phyloP scores from a whole-genome alignment of 2,329 filamentous ascomycete species.

The Xylaria sp. region DNA sequence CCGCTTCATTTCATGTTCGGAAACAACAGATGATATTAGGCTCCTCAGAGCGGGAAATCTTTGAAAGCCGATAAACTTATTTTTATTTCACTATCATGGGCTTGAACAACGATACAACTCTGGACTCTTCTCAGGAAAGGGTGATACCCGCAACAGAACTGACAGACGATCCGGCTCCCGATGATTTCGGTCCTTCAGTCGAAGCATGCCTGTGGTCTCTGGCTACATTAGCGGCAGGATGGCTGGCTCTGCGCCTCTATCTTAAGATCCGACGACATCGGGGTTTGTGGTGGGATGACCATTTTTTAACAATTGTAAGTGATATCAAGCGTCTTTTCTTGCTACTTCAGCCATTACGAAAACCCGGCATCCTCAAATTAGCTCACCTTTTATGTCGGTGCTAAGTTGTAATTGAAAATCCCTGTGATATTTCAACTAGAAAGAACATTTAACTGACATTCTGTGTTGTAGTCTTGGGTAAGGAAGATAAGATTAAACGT shows the following conservation, averaged over 20 bases:
- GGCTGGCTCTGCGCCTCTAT: slow-evolving; percentile 38
- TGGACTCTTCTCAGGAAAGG: slow-evolving; percentile 1
- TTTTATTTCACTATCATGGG: slow-evolving; percentile 15
- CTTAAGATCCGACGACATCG: slow-evolving; percentile 44
- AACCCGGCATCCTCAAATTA: no score
- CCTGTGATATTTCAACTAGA: not conserved
- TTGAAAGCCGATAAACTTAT: not conserved
- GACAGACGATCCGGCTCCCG: slow-evolving; percentile 1
- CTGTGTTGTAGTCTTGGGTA: slow-evolving; percentile 43
- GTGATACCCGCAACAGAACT: slow-evolving; percentile 24
- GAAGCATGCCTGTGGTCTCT: slow-evolving; percentile 36
- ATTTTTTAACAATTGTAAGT: slow-evolving; percentile 42
- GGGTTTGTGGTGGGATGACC: slow-evolving; percentile 49
- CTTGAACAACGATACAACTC: not conserved
- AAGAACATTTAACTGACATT: not conserved
- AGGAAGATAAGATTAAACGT: not conserved
- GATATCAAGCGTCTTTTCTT: no score
- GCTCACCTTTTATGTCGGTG: not conserved
- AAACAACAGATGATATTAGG: not conserved
- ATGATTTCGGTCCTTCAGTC: slow-evolving; percentile 33
- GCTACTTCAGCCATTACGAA: no score
- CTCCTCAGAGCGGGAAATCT: slow-evolving; percentile 11
- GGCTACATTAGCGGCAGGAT: slow-evolving; percentile 28
- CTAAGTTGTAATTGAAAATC: not conserved
- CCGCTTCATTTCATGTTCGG: slow-evolving; percentile 1